Conservation (phyloP, 1,139 yeast genomes). For the Pichia sp. region DNA sequence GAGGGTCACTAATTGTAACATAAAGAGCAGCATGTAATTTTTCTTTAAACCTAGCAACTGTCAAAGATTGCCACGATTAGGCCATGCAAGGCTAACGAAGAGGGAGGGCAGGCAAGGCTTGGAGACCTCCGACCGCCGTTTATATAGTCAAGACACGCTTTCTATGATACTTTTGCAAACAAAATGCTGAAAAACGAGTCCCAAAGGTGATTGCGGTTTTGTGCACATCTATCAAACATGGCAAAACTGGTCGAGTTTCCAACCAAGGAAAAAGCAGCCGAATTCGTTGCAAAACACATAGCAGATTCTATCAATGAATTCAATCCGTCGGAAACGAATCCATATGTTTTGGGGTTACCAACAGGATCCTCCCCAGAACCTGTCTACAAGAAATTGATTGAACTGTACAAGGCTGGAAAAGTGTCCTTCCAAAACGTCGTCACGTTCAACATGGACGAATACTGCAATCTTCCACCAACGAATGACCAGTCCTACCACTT, state of each 20-base stretch:
- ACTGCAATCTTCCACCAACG: constrained; percentile 47
- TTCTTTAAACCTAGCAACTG: neutral
- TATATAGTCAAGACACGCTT: neutral
- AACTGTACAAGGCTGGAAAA: constrained; percentile 43
- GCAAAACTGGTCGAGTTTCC: constrained; percentile 10
- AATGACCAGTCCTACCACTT: constrained; percentile 56
- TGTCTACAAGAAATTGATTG: constrained; percentile 47
- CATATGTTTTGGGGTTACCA: constrained; percentile 60
- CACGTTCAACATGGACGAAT: constrained; percentile 64
- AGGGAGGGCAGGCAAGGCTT: no score
- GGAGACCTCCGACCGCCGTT: no score
- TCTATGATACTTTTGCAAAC: neutral
- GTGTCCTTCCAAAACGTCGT: constrained; percentile 54
- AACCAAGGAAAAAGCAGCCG: constrained; percentile 42
- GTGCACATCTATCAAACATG: constrained; percentile 1
- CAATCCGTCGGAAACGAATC: constrained; percentile 44
- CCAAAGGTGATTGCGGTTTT: no score
- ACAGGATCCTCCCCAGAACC: constrained; percentile 67
- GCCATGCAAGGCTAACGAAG: no score
- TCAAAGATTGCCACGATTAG: no score
- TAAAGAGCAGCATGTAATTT: neutral
- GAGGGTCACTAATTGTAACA: neutral
- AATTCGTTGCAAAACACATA: constrained; percentile 48
- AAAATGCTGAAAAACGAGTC: neutral
- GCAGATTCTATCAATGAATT: constrained; percentile 44